phyloP scores from a whole-genome alignment of 2,329 filamentous ascomycete genomes.

The Colletotrichum tofieldiae region DNA sequence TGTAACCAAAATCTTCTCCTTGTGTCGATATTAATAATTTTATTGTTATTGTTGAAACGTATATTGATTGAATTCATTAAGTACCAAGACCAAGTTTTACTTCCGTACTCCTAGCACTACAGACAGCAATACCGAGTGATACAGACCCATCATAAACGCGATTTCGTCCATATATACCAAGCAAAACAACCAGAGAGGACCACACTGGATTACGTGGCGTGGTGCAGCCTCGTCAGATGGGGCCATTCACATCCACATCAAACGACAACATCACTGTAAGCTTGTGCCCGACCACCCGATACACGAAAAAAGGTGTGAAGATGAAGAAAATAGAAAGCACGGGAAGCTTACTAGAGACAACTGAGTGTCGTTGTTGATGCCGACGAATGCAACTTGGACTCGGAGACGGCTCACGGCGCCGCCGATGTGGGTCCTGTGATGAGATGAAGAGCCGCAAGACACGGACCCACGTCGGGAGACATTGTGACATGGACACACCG shows the following conservation, averaged over 20 bases:
- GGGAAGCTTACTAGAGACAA: background rate
- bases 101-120: too few relatives aligned
- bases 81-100: too few relatives aligned
- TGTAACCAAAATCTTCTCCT: background rate
- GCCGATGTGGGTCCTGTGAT: background rate
- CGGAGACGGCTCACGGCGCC: background rate
- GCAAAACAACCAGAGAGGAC: background rate
- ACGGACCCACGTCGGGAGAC: background rate
- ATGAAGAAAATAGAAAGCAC: too few relatives aligned
- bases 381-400: too few relatives aligned
- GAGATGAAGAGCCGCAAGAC: background rate
- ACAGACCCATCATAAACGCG: accelerated
- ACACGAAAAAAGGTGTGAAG: background rate
- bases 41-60: too few relatives aligned
- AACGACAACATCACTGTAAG: too few relatives aligned
- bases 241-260: too few relatives aligned
- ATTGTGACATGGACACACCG: background rate
- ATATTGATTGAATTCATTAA: too few relatives aligned
- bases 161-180: accelerated
- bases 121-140: accelerated
- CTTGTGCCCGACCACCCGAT: background rate
- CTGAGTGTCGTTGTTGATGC: background rate
- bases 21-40: accelerated
- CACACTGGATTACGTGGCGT: background rate
- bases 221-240: background rate